Evolutionary conservation across 2,329 filamentous ascomycete species (phyloP).

Genomic region (Colletotrichum zoysiae): DNA sequence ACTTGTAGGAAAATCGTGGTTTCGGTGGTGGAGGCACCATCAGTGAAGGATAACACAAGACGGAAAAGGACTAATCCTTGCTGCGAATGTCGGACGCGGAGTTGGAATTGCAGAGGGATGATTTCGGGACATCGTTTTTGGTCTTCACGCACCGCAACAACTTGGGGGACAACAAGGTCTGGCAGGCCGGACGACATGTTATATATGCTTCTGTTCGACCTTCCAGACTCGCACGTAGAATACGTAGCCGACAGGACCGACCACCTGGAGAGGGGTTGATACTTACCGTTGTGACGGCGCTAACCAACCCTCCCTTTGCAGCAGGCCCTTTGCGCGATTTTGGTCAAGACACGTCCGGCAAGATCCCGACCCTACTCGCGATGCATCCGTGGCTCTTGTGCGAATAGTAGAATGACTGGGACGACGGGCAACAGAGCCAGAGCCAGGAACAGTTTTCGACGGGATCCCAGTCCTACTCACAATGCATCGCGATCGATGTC

Average conservation of each 20-base stretch:
- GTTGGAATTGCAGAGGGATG: background rate
- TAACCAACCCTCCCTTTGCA: background rate
- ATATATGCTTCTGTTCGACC: background rate
- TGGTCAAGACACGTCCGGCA: conserved; percentile 8
- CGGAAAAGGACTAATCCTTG: conserved; percentile 5
- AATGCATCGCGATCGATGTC: no score
- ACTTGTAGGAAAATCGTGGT: conserved; percentile 2
- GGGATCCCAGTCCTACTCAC: no score
- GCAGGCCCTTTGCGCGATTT: background rate
- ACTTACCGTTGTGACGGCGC: conserved; percentile 6
- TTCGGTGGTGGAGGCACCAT: background rate
- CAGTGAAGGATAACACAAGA: background rate
- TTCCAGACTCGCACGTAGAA: background rate
- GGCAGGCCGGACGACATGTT: conserved; percentile 8
- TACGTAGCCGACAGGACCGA: background rate
- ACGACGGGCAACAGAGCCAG: background rate
- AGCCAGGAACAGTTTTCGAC: no score
- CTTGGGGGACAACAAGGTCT: background rate
- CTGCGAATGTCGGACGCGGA: conserved; percentile 7
- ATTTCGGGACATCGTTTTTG: background rate
- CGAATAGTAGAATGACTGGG: conserved; percentile 31
- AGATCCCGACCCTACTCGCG: conserved; percentile 10
- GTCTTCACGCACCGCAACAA: conserved; percentile 25
- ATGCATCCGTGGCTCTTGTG: conserved; percentile 18
- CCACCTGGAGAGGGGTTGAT: background rate